Base-by-base conservation (phyloP, 352 stramenopile species). In the Phytophthora pisi region DNA sequence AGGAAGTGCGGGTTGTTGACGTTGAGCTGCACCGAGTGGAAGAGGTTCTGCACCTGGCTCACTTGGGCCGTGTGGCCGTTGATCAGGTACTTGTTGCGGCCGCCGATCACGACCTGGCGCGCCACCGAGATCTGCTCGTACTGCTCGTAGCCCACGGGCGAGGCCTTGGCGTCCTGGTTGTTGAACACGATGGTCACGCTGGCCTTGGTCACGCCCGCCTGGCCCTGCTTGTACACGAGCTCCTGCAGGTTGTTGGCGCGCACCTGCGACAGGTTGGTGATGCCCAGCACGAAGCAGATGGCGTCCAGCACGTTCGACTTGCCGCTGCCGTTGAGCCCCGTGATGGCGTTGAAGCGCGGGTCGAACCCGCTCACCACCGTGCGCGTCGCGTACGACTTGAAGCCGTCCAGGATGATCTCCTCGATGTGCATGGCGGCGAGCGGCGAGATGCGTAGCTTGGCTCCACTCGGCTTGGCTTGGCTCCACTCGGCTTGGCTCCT, bases 1-100 rank as follows among this genome's bases (percentile, higher is more conserved):
- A 99, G 86, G 76, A 99, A 99, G 76, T 99, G 98, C 51, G 98
- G 98, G 87, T 99, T 99, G 88, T 99, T 99, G 56, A 99, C 98
- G 84, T 99, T 99, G 38, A 99, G 84, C 81, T 99, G 98, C 52
- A 99, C 98, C 5, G 96, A 99, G 86, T 99, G 98, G 79, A 99
- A 99, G 5, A 99, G 86, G 78, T 99, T 99, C 69, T 99, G 95
- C 56, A 99, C 98, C 74, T 99, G 96, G 42, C 89, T 97, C 42
- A 98, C 97, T 74, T 99, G 97, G 38, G 96, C 96, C 43, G 92
- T 98, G 70, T 98, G 89, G 51, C 98, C 98, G 75, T 99, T 99
- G 80, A 99, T 99, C 47, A 99, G 77, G 83, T 99, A 99, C 76
- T 99, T 99, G 80, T 98, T 99, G 64, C 98, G 97, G 10, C 98